phyloP scores from a whole-genome alignment of 306 rosid genomes.

The Prunus dulcis region DNA sequence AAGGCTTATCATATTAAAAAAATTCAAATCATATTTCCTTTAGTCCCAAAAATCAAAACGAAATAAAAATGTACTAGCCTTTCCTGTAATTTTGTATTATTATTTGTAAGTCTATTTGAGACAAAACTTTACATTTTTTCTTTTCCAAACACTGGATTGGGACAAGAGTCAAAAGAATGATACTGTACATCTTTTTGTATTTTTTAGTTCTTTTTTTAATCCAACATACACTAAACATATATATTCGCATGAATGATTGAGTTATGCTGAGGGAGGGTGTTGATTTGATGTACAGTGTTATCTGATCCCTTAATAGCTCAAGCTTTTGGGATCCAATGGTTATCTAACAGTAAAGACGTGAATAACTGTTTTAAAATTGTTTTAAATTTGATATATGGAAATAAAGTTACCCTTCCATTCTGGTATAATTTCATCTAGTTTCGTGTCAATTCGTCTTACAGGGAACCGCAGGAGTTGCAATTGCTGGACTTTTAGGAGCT shows the following conservation, averaged over 20 bases:
- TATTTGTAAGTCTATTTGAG: background rate
- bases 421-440: slow-evolving; percentile 6
- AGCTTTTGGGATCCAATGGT: background rate
- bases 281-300: background rate
- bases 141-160: background rate
- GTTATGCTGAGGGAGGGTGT: background rate
- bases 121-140: background rate
- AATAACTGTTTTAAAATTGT: background rate
- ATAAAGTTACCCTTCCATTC: background rate
- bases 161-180: background rate
- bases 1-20: background rate
- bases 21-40: background rate
- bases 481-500: slow-evolving; percentile 98
- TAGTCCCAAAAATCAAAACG: background rate
- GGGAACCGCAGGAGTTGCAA: slow-evolving; percentile 99
- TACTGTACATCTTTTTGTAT: background rate
- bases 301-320: background rate
- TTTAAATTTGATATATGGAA: slow-evolving; percentile 1
- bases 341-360: background rate
- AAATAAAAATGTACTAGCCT: background rate
- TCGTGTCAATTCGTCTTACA: slow-evolving; percentile 28
- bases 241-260: background rate
- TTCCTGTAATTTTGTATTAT: background rate
- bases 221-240: background rate
- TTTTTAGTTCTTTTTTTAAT: background rate